Evolutionary conservation across 495 filamentous ascomycete genomes (phyloP).

Genomic region (Lasiosphaeriaceae sp.): DNA sequence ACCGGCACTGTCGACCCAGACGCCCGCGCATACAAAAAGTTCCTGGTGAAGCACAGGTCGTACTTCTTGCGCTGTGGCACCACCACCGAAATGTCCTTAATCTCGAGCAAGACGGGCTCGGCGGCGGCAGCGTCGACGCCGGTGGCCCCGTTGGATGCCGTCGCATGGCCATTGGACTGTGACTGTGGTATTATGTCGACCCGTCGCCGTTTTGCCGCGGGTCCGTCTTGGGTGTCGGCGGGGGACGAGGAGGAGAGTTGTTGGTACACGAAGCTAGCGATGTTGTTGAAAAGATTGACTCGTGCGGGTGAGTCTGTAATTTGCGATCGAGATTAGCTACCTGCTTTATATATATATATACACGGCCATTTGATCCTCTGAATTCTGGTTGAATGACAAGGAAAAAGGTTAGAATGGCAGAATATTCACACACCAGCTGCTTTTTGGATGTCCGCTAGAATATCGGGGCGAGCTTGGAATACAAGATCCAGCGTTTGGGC

Average conservation of each 20-base stretch:
- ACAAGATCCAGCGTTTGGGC: constrained; percentile 36
- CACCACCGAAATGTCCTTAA: constrained; percentile 69
- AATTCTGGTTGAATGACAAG: background rate
- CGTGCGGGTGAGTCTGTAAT: constrained; percentile 44
- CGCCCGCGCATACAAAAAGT: constrained; percentile 65
- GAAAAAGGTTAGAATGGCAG: background rate
- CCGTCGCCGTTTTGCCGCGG: constrained; percentile 46
- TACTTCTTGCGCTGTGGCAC: constrained; percentile 93
- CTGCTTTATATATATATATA: too few relatives aligned
- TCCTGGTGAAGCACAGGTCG: constrained; percentile 65
- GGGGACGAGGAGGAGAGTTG: constrained; percentile 22
- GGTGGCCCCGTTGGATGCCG: constrained; percentile 3
- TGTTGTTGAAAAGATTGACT: constrained; percentile 51
- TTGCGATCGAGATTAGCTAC: too few relatives aligned
- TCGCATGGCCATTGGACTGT: constrained; percentile 10
- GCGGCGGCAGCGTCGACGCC: constrained; percentile 32
- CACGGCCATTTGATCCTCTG: too few relatives aligned
- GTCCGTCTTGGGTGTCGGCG: constrained; percentile 20
- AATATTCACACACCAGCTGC: constrained; percentile 37
- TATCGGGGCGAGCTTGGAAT: constrained; percentile 43
- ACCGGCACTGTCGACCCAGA: constrained; percentile 62
- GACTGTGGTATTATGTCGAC: constrained; percentile 40
- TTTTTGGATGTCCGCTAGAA: constrained; percentile 39
- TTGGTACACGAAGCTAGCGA: constrained; percentile 45
- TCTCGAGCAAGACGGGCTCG: constrained; percentile 53